Percentiles rank a stretch among this genome's conserved stretches.
Evolutionary conservation across 225 moss, liverwort and hornwort genomes (phyloP).

Genomic region (Antitrichia curtipendula): DNA sequence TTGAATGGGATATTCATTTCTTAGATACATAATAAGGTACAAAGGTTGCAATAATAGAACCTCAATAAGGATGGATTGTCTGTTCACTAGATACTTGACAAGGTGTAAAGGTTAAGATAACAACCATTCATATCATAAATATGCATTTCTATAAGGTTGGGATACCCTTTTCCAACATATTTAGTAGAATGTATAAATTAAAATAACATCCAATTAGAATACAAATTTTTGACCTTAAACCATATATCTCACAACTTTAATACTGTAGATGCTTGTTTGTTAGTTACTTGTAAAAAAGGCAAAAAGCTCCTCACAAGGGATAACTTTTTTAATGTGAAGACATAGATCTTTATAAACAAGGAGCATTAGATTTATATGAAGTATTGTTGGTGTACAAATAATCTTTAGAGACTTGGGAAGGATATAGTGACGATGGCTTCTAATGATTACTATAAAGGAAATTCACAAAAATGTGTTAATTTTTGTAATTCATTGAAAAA

Average conservation of each 20-base stretch:
- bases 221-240: not conserved
- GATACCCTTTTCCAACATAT: not conserved
- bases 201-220: rapidly evolving
- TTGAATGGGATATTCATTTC: not conserved
- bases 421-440: no score
- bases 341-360: not conserved
- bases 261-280: not conserved
- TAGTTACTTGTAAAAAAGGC: not conserved
- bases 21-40: rapidly evolving
- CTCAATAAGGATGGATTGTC: not conserved
- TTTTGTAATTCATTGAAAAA: no score
- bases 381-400: no score
- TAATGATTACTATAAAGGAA: no score
- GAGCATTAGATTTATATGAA: no score
- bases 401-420: no score
- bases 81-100: not conserved
- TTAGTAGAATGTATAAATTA: not conserved
- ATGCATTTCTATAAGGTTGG: no score
- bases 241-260: not conserved
- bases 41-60: no score
- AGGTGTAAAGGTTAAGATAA: no score
- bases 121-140: not conserved
- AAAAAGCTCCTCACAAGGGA: rapidly evolving
- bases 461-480: no score
- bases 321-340: not conserved